Percentiles rank a stretch among this genome's conserved stretches.
phyloP scores from a whole-genome alignment of 1,139 yeast species.

The Candida pseudoviswanathii region DNA sequence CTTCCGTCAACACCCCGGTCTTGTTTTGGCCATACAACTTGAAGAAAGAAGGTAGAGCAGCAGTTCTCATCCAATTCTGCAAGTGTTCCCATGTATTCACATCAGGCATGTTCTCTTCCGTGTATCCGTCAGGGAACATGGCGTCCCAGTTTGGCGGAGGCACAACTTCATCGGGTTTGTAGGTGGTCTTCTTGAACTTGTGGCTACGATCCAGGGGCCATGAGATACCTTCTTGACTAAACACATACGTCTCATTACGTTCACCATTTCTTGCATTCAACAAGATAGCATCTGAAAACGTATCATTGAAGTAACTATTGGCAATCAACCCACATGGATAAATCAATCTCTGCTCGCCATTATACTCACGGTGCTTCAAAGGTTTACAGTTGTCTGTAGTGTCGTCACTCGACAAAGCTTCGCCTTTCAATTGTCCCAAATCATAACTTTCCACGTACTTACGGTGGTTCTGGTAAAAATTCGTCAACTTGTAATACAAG shows the following conservation, averaged over 20 bases:
- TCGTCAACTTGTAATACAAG: constrained; percentile 69
- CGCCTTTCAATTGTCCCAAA: constrained; percentile 62
- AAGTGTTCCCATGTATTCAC: constrained; percentile 37
- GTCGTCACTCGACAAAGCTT: constrained; percentile 50
- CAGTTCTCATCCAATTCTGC: constrained; percentile 87
- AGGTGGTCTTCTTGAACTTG: constrained; percentile 78
- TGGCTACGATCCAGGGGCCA: constrained; percentile 78
- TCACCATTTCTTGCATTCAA: constrained; percentile 44
- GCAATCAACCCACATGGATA: constrained; percentile 98
- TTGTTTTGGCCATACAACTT: constrained; percentile 65
- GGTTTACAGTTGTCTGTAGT: constrained; percentile 63
- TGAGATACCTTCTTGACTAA: constrained; percentile 76
- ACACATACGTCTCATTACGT: constrained; percentile 50
- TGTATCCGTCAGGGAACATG: constrained; percentile 86
- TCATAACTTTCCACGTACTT: constrained; percentile 75
- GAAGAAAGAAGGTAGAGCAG: constrained; percentile 71
- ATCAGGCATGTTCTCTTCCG: constrained; percentile 81
- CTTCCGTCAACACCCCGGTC: constrained; percentile 50
- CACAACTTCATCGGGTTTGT: constrained; percentile 69
- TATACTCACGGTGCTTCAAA: constrained; percentile 38
- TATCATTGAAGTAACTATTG: constrained; percentile 88
- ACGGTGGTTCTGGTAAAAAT: constrained; percentile 77
- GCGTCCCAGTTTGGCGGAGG: constrained; percentile 97
- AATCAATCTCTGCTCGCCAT: constrained; percentile 38
- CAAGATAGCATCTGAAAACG: constrained; percentile 55